These are phyloP conservation scores for Dothideomycetes sp. DNA, from an alignment of 2,329 filamentous ascomycete genomes.

Conservation along the genomic window DNA sequence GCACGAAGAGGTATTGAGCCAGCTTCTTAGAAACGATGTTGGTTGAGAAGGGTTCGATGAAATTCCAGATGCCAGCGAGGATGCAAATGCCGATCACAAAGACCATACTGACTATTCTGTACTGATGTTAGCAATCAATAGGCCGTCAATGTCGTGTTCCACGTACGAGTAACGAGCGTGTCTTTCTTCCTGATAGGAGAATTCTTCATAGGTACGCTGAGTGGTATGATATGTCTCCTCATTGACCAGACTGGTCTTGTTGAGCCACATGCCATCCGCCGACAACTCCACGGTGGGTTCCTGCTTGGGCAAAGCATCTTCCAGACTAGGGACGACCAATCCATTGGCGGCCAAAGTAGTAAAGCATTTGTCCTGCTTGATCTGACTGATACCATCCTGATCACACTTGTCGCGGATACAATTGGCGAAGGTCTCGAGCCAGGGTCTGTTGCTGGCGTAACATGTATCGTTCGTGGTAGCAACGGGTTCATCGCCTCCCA, in stretches of 20 bases:
- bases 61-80: slow-evolving; percentile 9
- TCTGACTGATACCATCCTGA: slow-evolving; percentile 8
- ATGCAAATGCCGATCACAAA: slow-evolving; percentile 16
- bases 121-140: neutral
- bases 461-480: slow-evolving; percentile 21
- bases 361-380: slow-evolving; percentile 1
- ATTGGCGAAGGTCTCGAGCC: slow-evolving; percentile 23
- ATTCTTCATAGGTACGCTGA: slow-evolving; percentile 22
- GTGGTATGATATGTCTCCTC: slow-evolving; percentile 22
- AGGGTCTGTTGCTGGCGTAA: slow-evolving; percentile 23
- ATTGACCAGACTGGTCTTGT: slow-evolving; percentile 25
- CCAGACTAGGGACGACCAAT: neutral
- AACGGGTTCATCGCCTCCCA: slow-evolving; percentile 8
- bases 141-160: neutral
- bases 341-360: neutral
- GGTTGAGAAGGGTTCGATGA: slow-evolving; percentile 7
- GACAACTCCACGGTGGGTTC: slow-evolving; percentile 14
- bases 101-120: slow-evolving; percentile 18
- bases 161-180: slow-evolving; percentile 27
- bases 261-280: slow-evolving; percentile 16
- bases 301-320: neutral
- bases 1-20: neutral
- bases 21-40: neutral
- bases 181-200: slow-evolving; percentile 23
- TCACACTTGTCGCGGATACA: slow-evolving; percentile 23